These are phyloP conservation scores for Zymoseptoria passerinii DNA, from an alignment of 2,329 filamentous ascomycete species.

Conservation along the genomic window DNA sequence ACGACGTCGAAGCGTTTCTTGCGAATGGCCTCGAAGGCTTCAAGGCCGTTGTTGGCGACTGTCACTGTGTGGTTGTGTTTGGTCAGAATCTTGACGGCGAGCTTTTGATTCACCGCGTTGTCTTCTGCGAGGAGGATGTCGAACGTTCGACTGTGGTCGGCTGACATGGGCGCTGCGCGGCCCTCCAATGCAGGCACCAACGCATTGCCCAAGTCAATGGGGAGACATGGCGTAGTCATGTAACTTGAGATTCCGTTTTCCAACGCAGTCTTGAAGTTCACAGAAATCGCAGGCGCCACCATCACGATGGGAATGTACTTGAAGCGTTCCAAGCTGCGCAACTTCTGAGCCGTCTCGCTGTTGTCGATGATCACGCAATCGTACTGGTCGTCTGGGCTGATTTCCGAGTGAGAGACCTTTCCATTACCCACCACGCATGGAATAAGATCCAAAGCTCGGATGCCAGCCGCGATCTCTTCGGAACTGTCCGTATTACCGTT, in stretches of 20 bases:
- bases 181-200: slow-evolving; percentile 95
- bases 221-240: slow-evolving; percentile 92
- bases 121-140: slow-evolving; percentile 94
- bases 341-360: slow-evolving; percentile 75
- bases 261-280: slow-evolving; percentile 85
- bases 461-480: slow-evolving; percentile 67
- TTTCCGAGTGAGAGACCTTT: slow-evolving; percentile 46
- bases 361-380: slow-evolving; percentile 96
- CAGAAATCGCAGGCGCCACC: slow-evolving; percentile 77
- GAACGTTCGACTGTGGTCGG: slow-evolving; percentile 90
- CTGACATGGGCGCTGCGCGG: slow-evolving; percentile 78
- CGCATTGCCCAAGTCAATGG: slow-evolving; percentile 90
- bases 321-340: slow-evolving; percentile 86
- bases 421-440: slow-evolving; percentile 79
- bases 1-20: slow-evolving; percentile 91
- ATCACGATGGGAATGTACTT: slow-evolving; percentile 96
- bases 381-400: slow-evolving; percentile 57
- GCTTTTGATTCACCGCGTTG: slow-evolving; percentile 91
- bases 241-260: slow-evolving; percentile 97
- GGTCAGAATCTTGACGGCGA: slow-evolving; percentile 93
- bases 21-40: slow-evolving; percentile 88
- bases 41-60: slow-evolving; percentile 89
- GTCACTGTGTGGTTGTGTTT: slow-evolving; percentile 91
- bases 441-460: slow-evolving; percentile 68
- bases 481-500: slow-evolving; percentile 74